Conservation (phyloP, 352 stramenopile genomes). For the Saprolegnia parasitica region DNA sequence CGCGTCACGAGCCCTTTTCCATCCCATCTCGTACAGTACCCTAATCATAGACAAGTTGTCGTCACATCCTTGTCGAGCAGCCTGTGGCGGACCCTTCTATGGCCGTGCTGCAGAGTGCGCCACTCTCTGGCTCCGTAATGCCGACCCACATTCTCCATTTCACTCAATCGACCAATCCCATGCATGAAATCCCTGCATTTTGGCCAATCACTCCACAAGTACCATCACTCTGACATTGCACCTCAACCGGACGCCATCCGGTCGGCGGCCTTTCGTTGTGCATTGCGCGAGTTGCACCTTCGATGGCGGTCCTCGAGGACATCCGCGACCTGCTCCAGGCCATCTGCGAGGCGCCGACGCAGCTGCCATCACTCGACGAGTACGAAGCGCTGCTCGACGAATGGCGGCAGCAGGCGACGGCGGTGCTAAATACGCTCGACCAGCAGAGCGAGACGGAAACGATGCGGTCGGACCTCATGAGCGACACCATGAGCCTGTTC, state of each 20-base stretch:
- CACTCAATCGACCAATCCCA: too few species aligned
- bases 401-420: neutral
- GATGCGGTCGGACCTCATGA: slow-evolving; percentile 18
- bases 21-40: too few species aligned
- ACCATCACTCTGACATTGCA: neutral
- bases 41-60: too few species aligned
- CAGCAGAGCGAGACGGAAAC: slow-evolving; percentile 17
- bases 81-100: too few species aligned
- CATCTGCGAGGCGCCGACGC: slow-evolving; percentile 16
- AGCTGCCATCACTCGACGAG: neutral
- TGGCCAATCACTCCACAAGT: neutral
- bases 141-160: too few species aligned
- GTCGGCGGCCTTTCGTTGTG: neutral
- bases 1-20: too few species aligned
- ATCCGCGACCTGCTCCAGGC: slow-evolving; percentile 17
- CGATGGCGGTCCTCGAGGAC: slow-evolving; percentile 10
- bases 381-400: slow-evolving; percentile 1
- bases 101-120: too few species aligned
- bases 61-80: too few species aligned
- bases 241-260: neutral
- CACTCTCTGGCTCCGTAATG: too few species aligned
- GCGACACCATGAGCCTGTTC: slow-evolving; percentile 28
- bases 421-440: slow-evolving; percentile 9
- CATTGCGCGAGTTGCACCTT: neutral
- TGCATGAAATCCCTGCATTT: too few species aligned